Conservation (phyloP, 495 filamentous ascomycete genomes). For the Aspergillus sclerotioniger region DNA sequence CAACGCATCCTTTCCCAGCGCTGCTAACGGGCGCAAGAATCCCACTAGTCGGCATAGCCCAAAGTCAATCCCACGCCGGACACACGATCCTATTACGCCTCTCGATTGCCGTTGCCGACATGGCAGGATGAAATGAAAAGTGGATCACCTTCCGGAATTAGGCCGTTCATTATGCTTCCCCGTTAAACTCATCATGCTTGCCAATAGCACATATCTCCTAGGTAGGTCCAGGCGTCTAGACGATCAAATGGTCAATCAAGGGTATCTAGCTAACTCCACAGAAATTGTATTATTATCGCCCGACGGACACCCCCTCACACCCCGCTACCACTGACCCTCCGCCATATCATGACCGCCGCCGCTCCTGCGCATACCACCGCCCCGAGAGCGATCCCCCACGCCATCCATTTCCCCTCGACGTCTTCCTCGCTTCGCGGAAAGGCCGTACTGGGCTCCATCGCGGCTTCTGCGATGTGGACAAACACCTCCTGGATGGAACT, state of each 20-base stretch:
- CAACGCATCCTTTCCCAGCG: too few relatives aligned
- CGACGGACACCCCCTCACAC: slow-evolving; percentile 13
- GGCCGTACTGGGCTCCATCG: slow-evolving; percentile 80
- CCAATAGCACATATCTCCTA: too few relatives aligned
- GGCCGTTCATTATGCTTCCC: too few relatives aligned
- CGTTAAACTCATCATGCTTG: too few relatives aligned
- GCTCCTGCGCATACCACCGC: slow-evolving; percentile 76
- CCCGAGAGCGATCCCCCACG: slow-evolving; percentile 80
- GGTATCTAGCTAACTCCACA: slow-evolving; percentile 18
- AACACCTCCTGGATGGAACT: slow-evolving; percentile 86
- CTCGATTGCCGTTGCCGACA: too few relatives aligned
- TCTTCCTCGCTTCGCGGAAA: slow-evolving; percentile 86
- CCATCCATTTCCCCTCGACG: slow-evolving; percentile 73
- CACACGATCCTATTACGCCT: too few relatives aligned
- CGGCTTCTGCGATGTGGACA: slow-evolving; percentile 84
- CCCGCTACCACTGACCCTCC: slow-evolving; percentile 44
- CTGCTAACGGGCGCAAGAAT: too few relatives aligned
- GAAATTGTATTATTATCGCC: not conserved
- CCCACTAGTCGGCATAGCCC: too few relatives aligned
- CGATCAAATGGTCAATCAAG: slow-evolving; percentile 6
- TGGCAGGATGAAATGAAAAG: too few relatives aligned
- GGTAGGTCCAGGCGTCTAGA: not conserved
- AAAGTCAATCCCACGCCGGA: too few relatives aligned
- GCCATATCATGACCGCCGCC: slow-evolving; percentile 79
- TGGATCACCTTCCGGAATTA: too few relatives aligned